Base-by-base conservation (phyloP, 2,329 filamentous ascomycete species). In the Trichoderma hamatum region DNA sequence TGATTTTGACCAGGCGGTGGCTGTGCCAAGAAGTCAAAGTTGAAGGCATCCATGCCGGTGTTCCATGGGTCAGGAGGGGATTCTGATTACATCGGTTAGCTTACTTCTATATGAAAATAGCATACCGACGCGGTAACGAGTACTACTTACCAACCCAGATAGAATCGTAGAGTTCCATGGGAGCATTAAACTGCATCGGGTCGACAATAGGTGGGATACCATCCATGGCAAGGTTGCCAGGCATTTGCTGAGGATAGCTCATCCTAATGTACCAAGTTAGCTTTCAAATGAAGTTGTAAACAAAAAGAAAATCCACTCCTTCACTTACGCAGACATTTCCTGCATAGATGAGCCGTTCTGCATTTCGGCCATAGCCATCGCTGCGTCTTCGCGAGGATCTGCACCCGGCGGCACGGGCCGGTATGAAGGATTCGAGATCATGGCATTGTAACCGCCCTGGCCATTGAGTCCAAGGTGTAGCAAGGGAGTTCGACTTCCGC, bases 81-180 rank as follows among this genome's bases (percentile, higher is more conserved):
- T 81, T 88, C 86, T 88, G 70, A n/a, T 60, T 68, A 58, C 2
- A 60, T 19, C 5, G 3, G 56, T 74, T 70, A 75, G 73, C 56
- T 16, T 60, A 13, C n/a, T 28, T 54, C 19, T 30, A 24, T n/a
- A 46, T 19, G 32, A 36, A 43, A 32, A 46, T 54, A 11, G 43
- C 19, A 46, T 34, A 4, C 30, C n/a, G n/a, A n/a, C 30, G 19
- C 56, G 43, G 62, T 26, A 26, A 26, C 10, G 26, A 49, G 52
- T 43, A 21, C 19, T 34, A 81, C 86, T 76, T 78, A 89, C 88
- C 88, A 84, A 87, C 89, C 80, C 89, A 90, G 56, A 90, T 90
- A 4, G 87, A 89, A 73, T 90, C 88, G 75, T 89, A 90, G 0
- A 90, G 79, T 70, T 90, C 88, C 87, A 90, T 88, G 0, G 88